Evolutionary conservation across 192 early-diverging fungal species (phyloP).

Genomic region (Backusella tuberculispora): DNA sequence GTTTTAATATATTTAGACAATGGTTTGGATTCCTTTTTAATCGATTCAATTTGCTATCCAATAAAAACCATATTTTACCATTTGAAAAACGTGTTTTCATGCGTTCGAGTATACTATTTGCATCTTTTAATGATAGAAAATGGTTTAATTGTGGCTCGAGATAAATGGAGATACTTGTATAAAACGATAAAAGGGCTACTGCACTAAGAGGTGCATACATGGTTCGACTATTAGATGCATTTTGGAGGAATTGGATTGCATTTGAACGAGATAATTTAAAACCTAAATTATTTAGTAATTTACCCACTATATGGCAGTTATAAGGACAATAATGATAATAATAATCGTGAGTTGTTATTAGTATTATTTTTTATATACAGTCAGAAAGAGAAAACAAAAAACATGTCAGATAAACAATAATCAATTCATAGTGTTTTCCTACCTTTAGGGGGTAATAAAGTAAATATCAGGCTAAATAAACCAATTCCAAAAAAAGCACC

Average conservation of each 20-base stretch:
- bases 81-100: conserved; percentile 28
- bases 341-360: neutral
- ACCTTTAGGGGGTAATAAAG: conserved; percentile 43
- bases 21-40: conserved; percentile 26
- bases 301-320: conserved; percentile 21
- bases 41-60: conserved; percentile 34
- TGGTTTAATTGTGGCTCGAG: conserved; percentile 27
- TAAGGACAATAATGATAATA: no score
- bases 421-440: neutral
- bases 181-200: conserved; percentile 32
- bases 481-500: conserved; percentile 44
- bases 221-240: conserved; percentile 23
- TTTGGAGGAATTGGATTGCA: conserved; percentile 32
- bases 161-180: conserved; percentile 37
- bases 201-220: conserved; percentile 33
- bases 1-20: conserved; percentile 23
- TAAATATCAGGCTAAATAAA: conserved; percentile 39
- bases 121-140: conserved; percentile 24
- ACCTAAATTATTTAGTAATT: conserved; percentile 36
- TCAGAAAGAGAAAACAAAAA: neutral
- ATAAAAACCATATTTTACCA: conserved; percentile 34
- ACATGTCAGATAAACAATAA: no score
- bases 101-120: conserved; percentile 25
- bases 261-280: conserved; percentile 35
- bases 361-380: neutral